These are phyloP conservation scores for Aspergillus sp. DNA, from an alignment of 2,329 filamentous ascomycete species.

Conservation along the genomic window DNA sequence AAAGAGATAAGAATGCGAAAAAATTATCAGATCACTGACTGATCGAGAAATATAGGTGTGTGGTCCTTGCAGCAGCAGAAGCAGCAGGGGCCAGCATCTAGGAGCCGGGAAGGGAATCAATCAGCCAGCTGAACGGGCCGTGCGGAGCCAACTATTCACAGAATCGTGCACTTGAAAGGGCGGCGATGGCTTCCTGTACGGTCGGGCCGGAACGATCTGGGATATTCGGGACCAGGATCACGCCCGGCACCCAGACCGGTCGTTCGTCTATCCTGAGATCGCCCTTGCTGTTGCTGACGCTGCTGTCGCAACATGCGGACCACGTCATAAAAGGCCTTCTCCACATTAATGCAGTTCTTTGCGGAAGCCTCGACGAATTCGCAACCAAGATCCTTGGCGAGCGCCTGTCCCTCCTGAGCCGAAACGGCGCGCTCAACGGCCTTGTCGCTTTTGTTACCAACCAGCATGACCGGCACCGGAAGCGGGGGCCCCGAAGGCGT, in stretches of 20 bases:
- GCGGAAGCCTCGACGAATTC: slow-evolving; percentile 97
- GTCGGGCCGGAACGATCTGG: slow-evolving; percentile 42
- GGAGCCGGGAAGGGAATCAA: slow-evolving; percentile 1
- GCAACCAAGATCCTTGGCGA: slow-evolving; percentile 89
- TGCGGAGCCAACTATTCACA: slow-evolving; percentile 30
- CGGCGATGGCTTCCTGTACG: slow-evolving; percentile 39
- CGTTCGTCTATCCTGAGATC: slow-evolving; percentile 38
- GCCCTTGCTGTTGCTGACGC: slow-evolving; percentile 57
- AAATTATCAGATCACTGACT: background rate
- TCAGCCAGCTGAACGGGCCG: background rate
- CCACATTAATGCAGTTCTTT: slow-evolving; percentile 97
- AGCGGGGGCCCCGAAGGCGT: slow-evolving; percentile 53
- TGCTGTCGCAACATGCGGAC: slow-evolving; percentile 86
- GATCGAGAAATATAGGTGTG: slow-evolving; percentile 5
- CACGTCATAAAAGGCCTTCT: slow-evolving; percentile 98
- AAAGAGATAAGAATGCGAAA: background rate
- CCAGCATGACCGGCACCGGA: slow-evolving; percentile 92
- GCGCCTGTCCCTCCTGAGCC: slow-evolving; percentile 88
- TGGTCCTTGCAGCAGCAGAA: background rate
- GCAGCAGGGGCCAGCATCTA: background rate
- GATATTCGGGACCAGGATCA: slow-evolving; percentile 42
- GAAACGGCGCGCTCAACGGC: slow-evolving; percentile 95
- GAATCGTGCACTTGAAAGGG: slow-evolving; percentile 39
- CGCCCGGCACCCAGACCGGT: slow-evolving; percentile 39
- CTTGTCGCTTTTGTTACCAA: slow-evolving; percentile 97